Evolutionary conservation across 345 rosid species (phyloP).

Genomic region (Acer campestre): DNA sequence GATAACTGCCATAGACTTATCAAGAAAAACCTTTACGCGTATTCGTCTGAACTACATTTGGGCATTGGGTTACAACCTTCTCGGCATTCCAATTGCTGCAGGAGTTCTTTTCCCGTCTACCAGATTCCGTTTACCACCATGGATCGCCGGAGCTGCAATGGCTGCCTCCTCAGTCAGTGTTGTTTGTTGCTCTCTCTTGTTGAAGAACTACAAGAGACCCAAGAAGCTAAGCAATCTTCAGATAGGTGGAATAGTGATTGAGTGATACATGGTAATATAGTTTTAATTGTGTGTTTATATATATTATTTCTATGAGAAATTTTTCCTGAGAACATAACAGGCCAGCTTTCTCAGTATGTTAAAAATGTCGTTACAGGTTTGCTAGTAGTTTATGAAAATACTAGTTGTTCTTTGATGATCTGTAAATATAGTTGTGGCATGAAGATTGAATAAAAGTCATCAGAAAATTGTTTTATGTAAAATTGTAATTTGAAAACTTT

Average conservation of each 20-base stretch:
- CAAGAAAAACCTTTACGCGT: conserved; percentile 76
- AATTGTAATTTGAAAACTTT: too few species aligned
- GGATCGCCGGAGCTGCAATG: conserved; percentile 99
- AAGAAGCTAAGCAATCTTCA: conserved; percentile 60
- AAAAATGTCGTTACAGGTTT: too few species aligned
- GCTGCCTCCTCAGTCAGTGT: conserved; percentile 97
- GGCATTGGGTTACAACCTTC: conserved; percentile 89
- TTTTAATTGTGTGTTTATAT: neutral
- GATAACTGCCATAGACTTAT: conserved; percentile 89
- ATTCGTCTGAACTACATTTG: conserved; percentile 89
- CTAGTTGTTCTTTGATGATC: neutral
- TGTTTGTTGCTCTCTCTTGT: conserved; percentile 81
- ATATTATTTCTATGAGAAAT: too few species aligned
- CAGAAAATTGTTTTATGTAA: too few species aligned
- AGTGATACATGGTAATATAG: conserved; percentile 19
- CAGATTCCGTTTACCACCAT: conserved; percentile 80
- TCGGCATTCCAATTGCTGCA: conserved; percentile 85
- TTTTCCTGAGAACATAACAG: neutral
- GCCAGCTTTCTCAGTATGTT: neutral
- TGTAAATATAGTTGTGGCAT: neutral
- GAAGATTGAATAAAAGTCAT: neutral
- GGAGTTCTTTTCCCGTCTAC: conserved; percentile 76
- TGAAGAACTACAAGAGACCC: conserved; percentile 74
- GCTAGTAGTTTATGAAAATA: conserved; percentile 1
- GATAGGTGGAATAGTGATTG: conserved; percentile 57